Percentiles rank a stretch among this genome's conserved stretches.
Evolutionary conservation across 2,329 filamentous ascomycete genomes (phyloP).

Genomic region (Aspergillus ustus): DNA sequence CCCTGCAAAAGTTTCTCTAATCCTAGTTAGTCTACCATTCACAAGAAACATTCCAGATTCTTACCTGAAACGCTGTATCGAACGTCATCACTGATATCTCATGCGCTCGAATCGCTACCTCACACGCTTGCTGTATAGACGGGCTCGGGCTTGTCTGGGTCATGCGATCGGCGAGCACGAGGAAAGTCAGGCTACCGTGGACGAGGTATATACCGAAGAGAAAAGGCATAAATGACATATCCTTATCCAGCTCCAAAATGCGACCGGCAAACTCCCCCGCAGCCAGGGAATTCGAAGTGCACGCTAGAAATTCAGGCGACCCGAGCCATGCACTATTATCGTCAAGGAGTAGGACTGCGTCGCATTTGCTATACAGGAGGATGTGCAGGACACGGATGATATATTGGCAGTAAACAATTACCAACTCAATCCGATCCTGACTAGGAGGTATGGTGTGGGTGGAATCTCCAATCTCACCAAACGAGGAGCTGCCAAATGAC

Average conservation of each 20-base stretch:
- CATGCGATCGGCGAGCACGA: conserved; percentile 57
- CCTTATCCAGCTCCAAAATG: conserved; percentile 55
- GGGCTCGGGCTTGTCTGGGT: conserved; percentile 50
- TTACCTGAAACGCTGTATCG: conserved; percentile 56
- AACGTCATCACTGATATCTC: conserved; percentile 58
- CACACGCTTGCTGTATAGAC: conserved; percentile 54
- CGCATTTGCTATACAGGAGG: conserved; percentile 56
- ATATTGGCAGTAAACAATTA: conserved; percentile 54
- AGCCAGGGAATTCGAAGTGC: conserved; percentile 53
- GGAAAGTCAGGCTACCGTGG: conserved; percentile 56
- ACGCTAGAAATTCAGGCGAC: conserved; percentile 51
- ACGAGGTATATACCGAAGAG: conserved; percentile 59
- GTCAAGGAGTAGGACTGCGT: conserved; percentile 56
- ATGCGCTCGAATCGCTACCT: conserved; percentile 56
- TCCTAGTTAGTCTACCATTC: neutral
- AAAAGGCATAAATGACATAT: conserved; percentile 59
- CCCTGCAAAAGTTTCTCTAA: conserved; percentile 60
- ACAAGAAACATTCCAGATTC: neutral
- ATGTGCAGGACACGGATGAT: conserved; percentile 56
- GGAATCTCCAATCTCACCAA: neutral
- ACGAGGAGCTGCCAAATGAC: neutral
- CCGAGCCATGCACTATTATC: conserved; percentile 56
- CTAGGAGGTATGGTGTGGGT: no score
- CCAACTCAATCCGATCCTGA: conserved; percentile 32
- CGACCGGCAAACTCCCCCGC: conserved; percentile 53